Base-by-base conservation (phyloP, 805 yeast genomes). In the Starmerella vitae region DNA sequence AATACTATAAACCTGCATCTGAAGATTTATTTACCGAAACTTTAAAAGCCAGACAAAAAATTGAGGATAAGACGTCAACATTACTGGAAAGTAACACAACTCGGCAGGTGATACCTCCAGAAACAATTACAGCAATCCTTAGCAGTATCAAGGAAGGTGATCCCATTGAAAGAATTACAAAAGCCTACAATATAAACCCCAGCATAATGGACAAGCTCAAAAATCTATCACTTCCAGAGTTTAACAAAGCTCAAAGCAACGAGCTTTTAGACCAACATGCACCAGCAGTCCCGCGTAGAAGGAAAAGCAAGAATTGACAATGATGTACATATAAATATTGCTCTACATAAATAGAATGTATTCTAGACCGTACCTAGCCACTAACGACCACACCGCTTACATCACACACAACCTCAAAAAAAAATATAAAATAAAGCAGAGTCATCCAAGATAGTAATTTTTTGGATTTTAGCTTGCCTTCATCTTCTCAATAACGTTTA, bases 41-140 rank as follows among this genome's bases (percentile, higher is more conserved):
- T 2, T 41, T 54, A n/a, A 38, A 48, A 28, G 44, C 49, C 3
- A 47, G 58, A 8, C 40, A 36, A 14, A 30, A 35, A 8, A 21
- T 37, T 12, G 42, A 42, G 39, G 45, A 39, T 7, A 34, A 39
- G 14, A 30, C 25, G 13, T 25, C 27, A 3, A 39, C 44, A 4
- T 29, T 37, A 27, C 18, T 36, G 2, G 46, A 43, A 17, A 20
- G 33, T 20, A 22, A 31, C n/a, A 41, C 40, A 3, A 39, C 45
- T 1, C 38, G 41, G 15, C 39, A 42, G 3, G 25, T 40, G 27
- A 31, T 51, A 4, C 55, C 50, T 13, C 45, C 52, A 4, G 45
- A 36, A 20, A 51, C 58, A 5, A 46, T 54, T 24, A 38, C 48
- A 10, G 46, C 55, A 1, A 39, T 54, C 18, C 41, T 54, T 6